Evolutionary conservation across 2,329 filamentous ascomycete species (phyloP).

Genomic region (Hymenoscyphus salicellus): DNA sequence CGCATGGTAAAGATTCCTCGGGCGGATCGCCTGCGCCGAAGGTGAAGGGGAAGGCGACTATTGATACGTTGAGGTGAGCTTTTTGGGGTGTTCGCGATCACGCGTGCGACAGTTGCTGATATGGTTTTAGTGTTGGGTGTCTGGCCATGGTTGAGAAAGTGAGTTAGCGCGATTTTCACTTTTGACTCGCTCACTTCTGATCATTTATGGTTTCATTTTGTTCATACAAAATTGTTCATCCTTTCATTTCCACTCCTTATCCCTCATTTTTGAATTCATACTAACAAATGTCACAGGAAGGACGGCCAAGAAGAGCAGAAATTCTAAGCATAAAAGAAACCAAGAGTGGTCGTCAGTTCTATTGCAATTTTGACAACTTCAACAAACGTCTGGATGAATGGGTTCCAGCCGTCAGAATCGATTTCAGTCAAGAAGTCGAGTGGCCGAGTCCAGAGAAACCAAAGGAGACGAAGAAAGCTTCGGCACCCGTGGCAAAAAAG

Average conservation of each 20-base stretch:
- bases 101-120: constrained; percentile 18
- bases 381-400: constrained; percentile 60
- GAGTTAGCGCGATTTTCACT: constrained; percentile 15
- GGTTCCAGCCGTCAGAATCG: constrained; percentile 78
- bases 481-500: constrained; percentile 44
- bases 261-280: constrained; percentile 2
- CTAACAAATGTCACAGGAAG: constrained; percentile 54
- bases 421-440: constrained; percentile 87
- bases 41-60: constrained; percentile 77
- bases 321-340: constrained; percentile 92
- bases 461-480: constrained; percentile 73
- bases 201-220: constrained; percentile 12
- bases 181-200: not conserved
- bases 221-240: not conserved
- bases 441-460: constrained; percentile 83
- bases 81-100: constrained; percentile 7
- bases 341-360: constrained; percentile 66
- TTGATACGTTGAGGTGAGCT: constrained; percentile 75
- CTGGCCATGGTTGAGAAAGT: constrained; percentile 38
- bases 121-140: constrained; percentile 33
- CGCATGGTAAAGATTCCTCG: constrained; percentile 49
- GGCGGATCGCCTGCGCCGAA: constrained; percentile 57
- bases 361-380: constrained; percentile 36
- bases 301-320: constrained; percentile 84
- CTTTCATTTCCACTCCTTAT: constrained; percentile 12